phyloP scores from a whole-genome alignment of 306 rosid species.

The Fragaria ananassa region DNA sequence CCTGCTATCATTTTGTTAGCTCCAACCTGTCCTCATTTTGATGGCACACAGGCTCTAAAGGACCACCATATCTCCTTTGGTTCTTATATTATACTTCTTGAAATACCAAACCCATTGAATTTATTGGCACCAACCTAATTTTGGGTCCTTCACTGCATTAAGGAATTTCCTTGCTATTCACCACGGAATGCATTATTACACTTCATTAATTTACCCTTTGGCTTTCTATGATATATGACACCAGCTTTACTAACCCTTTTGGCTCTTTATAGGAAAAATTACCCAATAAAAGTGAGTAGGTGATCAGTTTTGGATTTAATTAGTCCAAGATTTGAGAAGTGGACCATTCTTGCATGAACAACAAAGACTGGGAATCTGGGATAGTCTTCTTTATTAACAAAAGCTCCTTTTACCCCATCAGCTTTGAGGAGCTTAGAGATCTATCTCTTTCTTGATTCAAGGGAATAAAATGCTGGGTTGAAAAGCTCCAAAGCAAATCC shows the following conservation, averaged over 20 bases:
- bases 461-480: constrained; percentile 21
- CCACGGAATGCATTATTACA: constrained; percentile 31
- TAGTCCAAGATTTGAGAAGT: constrained; percentile 42
- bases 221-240: constrained; percentile 20
- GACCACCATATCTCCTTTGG: constrained; percentile 9
- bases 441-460: constrained; percentile 21
- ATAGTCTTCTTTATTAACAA: constrained; percentile 13
- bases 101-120: constrained; percentile 4
- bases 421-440: constrained; percentile 18
- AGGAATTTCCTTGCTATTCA: not conserved
- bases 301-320: constrained; percentile 22
- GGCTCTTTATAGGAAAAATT: constrained; percentile 21
- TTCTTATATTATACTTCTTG: not conserved
- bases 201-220: not conserved
- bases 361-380: constrained; percentile 22
- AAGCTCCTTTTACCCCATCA: constrained; percentile 4
- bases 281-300: constrained; percentile 31
- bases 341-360: constrained; percentile 35
- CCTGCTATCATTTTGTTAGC: constrained; percentile 13
- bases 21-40: constrained; percentile 3
- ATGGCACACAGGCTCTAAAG: not conserved
- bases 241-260: constrained; percentile 39
- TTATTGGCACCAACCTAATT: not conserved
- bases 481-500: constrained; percentile 39
- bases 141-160: constrained; percentile 1